phyloP scores from a whole-genome alignment of 257 asterid genomes.

The Jacaranda copaia region DNA sequence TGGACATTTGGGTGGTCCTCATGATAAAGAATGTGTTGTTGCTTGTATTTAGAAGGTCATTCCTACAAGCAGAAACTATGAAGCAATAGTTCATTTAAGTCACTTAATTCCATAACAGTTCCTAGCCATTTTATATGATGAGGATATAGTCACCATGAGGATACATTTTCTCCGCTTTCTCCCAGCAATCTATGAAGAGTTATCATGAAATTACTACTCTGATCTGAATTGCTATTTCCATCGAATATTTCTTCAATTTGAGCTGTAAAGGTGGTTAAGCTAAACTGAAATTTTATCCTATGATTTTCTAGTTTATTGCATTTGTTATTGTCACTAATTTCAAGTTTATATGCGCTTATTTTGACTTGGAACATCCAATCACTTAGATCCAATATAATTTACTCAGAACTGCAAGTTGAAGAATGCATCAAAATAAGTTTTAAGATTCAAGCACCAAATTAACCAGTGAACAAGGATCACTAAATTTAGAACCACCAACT shows the following conservation, averaged over 20 bases:
- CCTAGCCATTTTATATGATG: too few species aligned
- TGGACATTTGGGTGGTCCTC: neutral
- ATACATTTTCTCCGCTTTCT: too few species aligned
- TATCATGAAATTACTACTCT: too few species aligned
- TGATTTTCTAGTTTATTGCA: neutral
- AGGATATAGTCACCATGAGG: too few species aligned
- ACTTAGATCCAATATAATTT: neutral
- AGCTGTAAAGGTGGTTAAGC: too few species aligned
- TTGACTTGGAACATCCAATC: neutral
- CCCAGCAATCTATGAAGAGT: too few species aligned
- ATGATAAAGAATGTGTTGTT: conserved; percentile 11
- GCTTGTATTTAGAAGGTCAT: neutral
- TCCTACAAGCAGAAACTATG: too few species aligned
- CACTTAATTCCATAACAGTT: too few species aligned
- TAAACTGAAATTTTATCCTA: neutral
- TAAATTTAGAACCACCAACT: neutral
- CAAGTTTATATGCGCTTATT: neutral
- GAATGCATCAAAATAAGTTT: neutral
- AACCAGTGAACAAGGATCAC: neutral
- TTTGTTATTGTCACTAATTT: neutral
- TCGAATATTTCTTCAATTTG: too few species aligned
- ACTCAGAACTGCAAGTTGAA: conserved; percentile 9
- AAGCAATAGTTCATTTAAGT: too few species aligned
- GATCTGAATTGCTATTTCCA: too few species aligned
- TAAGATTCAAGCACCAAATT: conserved; percentile 12